Evolutionary conservation across 2,329 filamentous ascomycete species (phyloP).

Genomic region (Rutstroemia sp.): DNA sequence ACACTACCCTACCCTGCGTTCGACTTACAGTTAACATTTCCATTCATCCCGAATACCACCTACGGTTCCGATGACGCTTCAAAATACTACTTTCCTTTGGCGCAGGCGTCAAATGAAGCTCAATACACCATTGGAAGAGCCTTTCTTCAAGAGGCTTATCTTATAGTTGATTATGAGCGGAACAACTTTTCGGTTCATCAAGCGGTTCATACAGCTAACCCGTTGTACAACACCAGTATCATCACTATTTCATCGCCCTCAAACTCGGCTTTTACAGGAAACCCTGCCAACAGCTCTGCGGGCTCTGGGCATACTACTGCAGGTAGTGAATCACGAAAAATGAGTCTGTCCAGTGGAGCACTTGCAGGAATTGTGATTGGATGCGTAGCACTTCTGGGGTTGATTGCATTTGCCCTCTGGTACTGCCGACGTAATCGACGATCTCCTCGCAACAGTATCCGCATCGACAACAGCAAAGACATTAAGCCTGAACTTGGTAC

Average conservation of each 20-base stretch:
- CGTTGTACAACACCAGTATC: slow-evolving; percentile 21
- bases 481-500: slow-evolving; percentile 17
- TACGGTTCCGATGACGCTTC: slow-evolving; percentile 32
- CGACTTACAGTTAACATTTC: slow-evolving; percentile 26
- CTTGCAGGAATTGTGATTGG: slow-evolving; percentile 24
- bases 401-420: slow-evolving; percentile 9
- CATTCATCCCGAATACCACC: slow-evolving; percentile 36
- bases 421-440: slow-evolving; percentile 22
- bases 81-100: slow-evolving; percentile 33
- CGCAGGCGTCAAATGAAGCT: slow-evolving; percentile 21
- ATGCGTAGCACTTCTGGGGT: slow-evolving; percentile 3
- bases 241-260: slow-evolving; percentile 15
- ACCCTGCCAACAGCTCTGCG: background rate
- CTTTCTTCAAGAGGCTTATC: slow-evolving; percentile 31
- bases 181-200: slow-evolving; percentile 29
- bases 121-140: slow-evolving; percentile 30
- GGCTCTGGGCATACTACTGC: background rate
- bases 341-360: slow-evolving; percentile 15
- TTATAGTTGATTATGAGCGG: slow-evolving; percentile 31
- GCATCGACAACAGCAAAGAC: background rate
- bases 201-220: slow-evolving; percentile 23
- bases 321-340: background rate
- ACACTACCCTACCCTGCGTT: slow-evolving; percentile 30
- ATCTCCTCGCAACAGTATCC: background rate
- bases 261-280: slow-evolving; percentile 23